Base-by-base conservation (phyloP, 2,329 filamentous ascomycete species). In the Aspergillus persii region DNA sequence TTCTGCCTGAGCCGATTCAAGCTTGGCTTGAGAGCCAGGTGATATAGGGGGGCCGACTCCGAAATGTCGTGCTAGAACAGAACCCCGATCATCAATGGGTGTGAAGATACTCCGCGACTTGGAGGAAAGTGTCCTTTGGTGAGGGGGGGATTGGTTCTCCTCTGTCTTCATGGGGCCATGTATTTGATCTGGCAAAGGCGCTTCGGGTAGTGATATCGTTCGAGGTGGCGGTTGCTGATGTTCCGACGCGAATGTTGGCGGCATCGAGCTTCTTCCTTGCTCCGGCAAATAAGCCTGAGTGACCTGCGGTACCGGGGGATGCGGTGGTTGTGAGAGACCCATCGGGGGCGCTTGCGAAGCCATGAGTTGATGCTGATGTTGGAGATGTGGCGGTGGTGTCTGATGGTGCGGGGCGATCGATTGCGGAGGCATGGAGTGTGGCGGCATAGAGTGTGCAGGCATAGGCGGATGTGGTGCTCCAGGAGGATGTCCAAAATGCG, bases 21-120 rank as follows among this genome's bases (percentile, higher is more conserved):
- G 67, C 68, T 76, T 79, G 2, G 63, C 41, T 31, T 62, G 56
- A 8, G 71, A 55, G n/a, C 77, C 78, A 26, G 76, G 73, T 26
- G 76, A 71, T 52, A 81, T 75, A 52, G 86, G 86, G 2, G 84
- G 81, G 8, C 86, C 82, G 65, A 90, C 85, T 15, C 86, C 87
- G 63, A 90, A 88, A 73, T 96, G 92, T 64, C 94, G 91, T 11
- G 91, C 92, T 48, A 97, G 78, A 59, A 97, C 89, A 1, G 93
- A 97, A 52, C 91, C 86, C 68, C 90, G 92, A 72, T 96, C 93
- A 69, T 98, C 95, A 63, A 99, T 96, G 0, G 95, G 95, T 0
- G 95, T 99, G 72, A 98, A 98, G 60, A 99, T 98, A 74, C 93
- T 97, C 72, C 93, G 89, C 26, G 89, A 89, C 73, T 93, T 93